Evolutionary conservation across 495 filamentous ascomycete genomes (phyloP).

Genomic region (Sphaerosporella brunnea): DNA sequence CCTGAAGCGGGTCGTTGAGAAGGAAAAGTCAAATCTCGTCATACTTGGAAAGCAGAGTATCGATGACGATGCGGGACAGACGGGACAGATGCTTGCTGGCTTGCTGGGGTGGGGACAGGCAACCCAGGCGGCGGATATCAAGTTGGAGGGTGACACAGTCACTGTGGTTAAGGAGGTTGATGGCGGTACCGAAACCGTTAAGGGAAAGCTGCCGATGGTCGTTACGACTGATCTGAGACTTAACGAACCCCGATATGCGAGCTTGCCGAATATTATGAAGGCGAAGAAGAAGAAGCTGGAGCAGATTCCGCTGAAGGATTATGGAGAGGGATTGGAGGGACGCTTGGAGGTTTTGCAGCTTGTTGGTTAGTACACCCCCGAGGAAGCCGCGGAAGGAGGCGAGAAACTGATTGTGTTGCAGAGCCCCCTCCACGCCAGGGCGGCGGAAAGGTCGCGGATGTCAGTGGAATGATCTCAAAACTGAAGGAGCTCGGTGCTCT

Average conservation of each 20-base stretch:
- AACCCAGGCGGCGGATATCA: slow-evolving; percentile 72
- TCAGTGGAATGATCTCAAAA: slow-evolving; percentile 77
- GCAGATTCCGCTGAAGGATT: slow-evolving; percentile 71
- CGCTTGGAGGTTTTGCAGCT: slow-evolving; percentile 79
- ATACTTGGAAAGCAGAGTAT: slow-evolving; percentile 94
- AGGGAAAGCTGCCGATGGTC: slow-evolving; percentile 67
- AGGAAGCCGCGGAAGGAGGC: neutral
- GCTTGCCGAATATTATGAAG: slow-evolving; percentile 98
- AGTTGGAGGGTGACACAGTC: slow-evolving; percentile 43
- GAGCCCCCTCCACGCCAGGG: slow-evolving; percentile 81
- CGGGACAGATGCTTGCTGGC: slow-evolving; percentile 93
- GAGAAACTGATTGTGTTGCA: slow-evolving; percentile 5
- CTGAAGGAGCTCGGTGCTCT: slow-evolving; percentile 91
- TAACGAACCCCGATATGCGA: slow-evolving; percentile 91
- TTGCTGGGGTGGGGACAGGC: slow-evolving; percentile 84
- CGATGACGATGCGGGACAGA: slow-evolving; percentile 90
- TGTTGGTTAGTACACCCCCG: slow-evolving; percentile 39
- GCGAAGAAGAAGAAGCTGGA: slow-evolving; percentile 98
- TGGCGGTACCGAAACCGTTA: slow-evolving; percentile 80
- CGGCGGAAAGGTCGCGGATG: slow-evolving; percentile 91
- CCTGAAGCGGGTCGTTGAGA: slow-evolving; percentile 53
- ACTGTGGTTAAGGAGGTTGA: slow-evolving; percentile 83
- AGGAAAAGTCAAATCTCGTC: slow-evolving; percentile 76
- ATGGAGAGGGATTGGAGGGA: slow-evolving; percentile 51
- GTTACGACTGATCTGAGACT: slow-evolving; percentile 88